These are phyloP conservation scores for Dactylellina parvicollis DNA, from an alignment of 2,329 filamentous ascomycete species.

Conservation along the genomic window DNA sequence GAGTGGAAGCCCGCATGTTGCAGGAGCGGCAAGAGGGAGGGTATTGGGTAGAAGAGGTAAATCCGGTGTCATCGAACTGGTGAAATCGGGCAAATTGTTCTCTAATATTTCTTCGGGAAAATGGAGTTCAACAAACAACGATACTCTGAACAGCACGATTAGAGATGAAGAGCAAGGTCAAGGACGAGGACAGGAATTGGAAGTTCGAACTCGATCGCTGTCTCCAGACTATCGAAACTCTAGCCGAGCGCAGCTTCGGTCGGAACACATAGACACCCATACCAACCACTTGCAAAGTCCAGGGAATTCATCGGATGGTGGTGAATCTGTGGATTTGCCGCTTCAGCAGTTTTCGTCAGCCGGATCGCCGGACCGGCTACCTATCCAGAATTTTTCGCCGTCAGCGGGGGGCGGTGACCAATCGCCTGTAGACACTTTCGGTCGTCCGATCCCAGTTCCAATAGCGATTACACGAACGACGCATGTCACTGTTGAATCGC, in stretches of 20 bases:
- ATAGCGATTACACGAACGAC: conserved; percentile 9
- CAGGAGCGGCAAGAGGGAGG: neutral
- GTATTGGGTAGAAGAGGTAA: neutral
- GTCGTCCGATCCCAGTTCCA: neutral
- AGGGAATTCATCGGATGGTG: conserved; percentile 10
- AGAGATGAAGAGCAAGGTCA: conserved; percentile 14
- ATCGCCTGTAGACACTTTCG: conserved; percentile 22
- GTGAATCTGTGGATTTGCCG: conserved; percentile 20
- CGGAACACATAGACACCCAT: neutral
- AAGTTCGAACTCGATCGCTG: conserved; percentile 1
- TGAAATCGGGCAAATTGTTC: conserved; percentile 21
- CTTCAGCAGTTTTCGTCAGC: conserved; percentile 25
- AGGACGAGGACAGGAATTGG: conserved; percentile 3
- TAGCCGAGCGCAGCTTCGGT: conserved; percentile 7
- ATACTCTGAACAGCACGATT: conserved; percentile 17
- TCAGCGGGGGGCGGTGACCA: conserved; percentile 2
- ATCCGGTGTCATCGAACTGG: conserved; percentile 8
- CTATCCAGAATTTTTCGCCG: conserved; percentile 27
- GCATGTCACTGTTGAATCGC: neutral
- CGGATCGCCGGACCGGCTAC: conserved; percentile 19
- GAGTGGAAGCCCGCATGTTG: neutral
- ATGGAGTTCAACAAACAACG: conserved; percentile 28
- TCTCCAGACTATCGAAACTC: neutral
- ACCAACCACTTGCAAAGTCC: neutral
- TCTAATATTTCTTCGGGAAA: conserved; percentile 25